phyloP scores from a whole-genome alignment of 192 early-diverging fungal genomes.

The Coemansia sp. region DNA sequence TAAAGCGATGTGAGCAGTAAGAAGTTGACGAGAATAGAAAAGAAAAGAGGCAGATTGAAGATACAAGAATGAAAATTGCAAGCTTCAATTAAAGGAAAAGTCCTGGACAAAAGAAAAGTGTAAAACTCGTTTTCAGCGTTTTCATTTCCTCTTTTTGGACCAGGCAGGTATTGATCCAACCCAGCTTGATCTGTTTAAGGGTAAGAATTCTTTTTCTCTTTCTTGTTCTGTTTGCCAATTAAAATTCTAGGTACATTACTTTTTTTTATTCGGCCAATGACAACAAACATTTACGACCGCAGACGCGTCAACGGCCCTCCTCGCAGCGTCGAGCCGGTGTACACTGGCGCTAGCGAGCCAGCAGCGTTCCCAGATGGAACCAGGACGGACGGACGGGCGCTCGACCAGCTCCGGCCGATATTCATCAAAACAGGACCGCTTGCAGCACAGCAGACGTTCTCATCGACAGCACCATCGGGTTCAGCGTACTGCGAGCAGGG shows the following conservation, averaged over 20 bases:
- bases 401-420: slow-evolving; percentile 45
- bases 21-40: background rate
- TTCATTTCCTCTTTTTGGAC: no score
- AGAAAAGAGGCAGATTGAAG: slow-evolving; percentile 3
- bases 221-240: background rate
- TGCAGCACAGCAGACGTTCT: slow-evolving; percentile 17
- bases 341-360: slow-evolving; percentile 2
- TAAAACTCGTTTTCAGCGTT: no score
- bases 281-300: slow-evolving; percentile 39
- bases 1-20: slow-evolving; percentile 6
- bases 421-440: slow-evolving; percentile 48
- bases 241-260: background rate
- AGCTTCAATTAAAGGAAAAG: background rate
- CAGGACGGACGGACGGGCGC: slow-evolving; percentile 30
- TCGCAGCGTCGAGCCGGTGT: slow-evolving; percentile 53
- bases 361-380: slow-evolving; percentile 18
- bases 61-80: slow-evolving; percentile 11
- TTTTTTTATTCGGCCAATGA: slow-evolving; percentile 18
- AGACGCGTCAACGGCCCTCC: slow-evolving; percentile 47
- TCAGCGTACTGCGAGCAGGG: slow-evolving; percentile 56
- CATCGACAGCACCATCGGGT: slow-evolving; percentile 42
- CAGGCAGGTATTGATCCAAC: background rate
- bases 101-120: background rate
- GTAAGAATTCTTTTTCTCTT: background rate
- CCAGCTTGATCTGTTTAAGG: background rate